A percentile compares a stretch with the other conserved stretches of the same genome.
Conservation (phyloP, 2,329 filamentous ascomycete genomes). For the Exophiala phaeomuriformis region DNA sequence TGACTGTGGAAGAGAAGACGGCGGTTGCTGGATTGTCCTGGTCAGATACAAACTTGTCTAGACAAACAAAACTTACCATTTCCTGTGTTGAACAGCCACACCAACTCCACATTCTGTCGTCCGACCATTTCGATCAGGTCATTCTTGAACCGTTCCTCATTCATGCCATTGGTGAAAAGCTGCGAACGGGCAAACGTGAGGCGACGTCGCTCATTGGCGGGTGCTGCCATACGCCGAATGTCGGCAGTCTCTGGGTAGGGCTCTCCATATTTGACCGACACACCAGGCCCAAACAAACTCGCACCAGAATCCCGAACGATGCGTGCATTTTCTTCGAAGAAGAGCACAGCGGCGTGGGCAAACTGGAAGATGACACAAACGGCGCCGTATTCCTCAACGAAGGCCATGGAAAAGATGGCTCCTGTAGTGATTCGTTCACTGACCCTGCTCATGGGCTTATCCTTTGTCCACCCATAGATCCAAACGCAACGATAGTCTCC, state of each 20-base stretch:
- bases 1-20: conserved; percentile 34
- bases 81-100: conserved; percentile 39
- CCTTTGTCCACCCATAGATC: conserved; percentile 23
- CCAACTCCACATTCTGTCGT: conserved; percentile 34
- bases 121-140: conserved; percentile 33
- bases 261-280: conserved; percentile 29
- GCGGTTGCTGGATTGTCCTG: conserved; percentile 31
- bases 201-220: conserved; percentile 35
- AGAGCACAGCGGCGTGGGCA: conserved; percentile 32
- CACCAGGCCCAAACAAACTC: conserved; percentile 32
- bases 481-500: conserved; percentile 26
- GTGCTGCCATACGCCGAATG: conserved; percentile 33
- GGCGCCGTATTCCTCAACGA: conserved; percentile 29
- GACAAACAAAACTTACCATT: conserved; percentile 33
- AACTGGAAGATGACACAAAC: conserved; percentile 36
- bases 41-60: background rate
- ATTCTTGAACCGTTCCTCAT: conserved; percentile 32
- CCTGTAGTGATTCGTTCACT: conserved; percentile 36
- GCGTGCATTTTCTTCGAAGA: conserved; percentile 31
- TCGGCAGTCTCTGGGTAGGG: conserved; percentile 33
- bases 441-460: conserved; percentile 24
- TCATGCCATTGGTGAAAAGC: conserved; percentile 33
- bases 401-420: conserved; percentile 35
- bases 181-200: conserved; percentile 37
- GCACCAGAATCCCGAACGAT: conserved; percentile 28